These are phyloP conservation scores for Madurella mycetomatis DNA, from an alignment of 2,329 filamentous ascomycete species.

Conservation along the genomic window DNA sequence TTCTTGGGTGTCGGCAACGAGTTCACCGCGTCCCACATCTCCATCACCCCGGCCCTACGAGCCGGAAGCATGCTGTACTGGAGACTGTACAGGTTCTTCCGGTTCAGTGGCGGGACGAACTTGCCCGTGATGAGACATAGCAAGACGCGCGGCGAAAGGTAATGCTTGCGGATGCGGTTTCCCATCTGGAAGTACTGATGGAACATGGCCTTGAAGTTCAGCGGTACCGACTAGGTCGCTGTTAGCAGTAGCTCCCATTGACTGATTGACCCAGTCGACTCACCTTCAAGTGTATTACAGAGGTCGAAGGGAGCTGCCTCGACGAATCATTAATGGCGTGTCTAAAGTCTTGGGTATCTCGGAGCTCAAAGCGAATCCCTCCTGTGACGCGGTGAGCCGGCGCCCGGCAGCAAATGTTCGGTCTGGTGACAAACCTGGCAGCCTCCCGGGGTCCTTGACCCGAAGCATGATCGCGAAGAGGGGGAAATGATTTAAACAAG, in stretches of 20 bases:
- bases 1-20: slow-evolving; percentile 42
- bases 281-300: slow-evolving; percentile 84
- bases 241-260: not conserved
- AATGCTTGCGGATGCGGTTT: slow-evolving; percentile 88
- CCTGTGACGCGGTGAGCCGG: slow-evolving; percentile 41
- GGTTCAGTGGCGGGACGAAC: slow-evolving; percentile 91
- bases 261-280: slow-evolving; percentile 12
- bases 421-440: slow-evolving; percentile 62
- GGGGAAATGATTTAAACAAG: slow-evolving; percentile 95
- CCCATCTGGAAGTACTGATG: slow-evolving; percentile 95
- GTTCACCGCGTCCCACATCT: slow-evolving; percentile 77
- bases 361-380: slow-evolving; percentile 85
- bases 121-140: slow-evolving; percentile 83
- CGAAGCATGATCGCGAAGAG: slow-evolving; percentile 95
- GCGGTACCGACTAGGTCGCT: slow-evolving; percentile 67
- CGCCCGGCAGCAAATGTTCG: not conserved
- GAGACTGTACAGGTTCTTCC: slow-evolving; percentile 89
- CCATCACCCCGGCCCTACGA: slow-evolving; percentile 69
- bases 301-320: slow-evolving; percentile 57
- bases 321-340: slow-evolving; percentile 36
- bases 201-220: slow-evolving; percentile 91
- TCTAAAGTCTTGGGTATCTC: slow-evolving; percentile 60
- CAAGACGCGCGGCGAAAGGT: slow-evolving; percentile 82
- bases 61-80: slow-evolving; percentile 98
- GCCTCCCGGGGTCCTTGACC: slow-evolving; percentile 82